phyloP scores from a whole-genome alignment of 164 flowering plant species.

The Cinnamomum micranthum region DNA sequence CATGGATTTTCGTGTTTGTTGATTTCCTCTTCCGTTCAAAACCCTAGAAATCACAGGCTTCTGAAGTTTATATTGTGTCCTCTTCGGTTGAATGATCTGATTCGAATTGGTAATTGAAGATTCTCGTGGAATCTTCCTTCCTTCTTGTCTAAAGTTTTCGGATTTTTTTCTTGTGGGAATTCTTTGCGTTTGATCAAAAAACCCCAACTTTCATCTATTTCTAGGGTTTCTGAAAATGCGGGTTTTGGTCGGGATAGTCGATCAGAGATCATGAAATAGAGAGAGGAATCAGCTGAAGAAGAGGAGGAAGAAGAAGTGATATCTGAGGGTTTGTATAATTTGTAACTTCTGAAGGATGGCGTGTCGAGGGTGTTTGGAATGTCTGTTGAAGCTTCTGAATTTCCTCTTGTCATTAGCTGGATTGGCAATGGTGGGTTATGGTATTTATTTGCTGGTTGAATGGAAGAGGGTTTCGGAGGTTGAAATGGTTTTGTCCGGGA shows the following conservation, averaged over 20 bases:
- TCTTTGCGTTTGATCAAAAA: background rate
- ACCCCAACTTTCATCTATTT: background rate
- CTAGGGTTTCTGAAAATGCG: background rate
- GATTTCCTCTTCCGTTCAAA: background rate
- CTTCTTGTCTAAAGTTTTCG: no score
- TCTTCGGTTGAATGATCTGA: background rate
- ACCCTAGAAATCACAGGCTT: background rate
- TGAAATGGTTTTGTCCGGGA: background rate
- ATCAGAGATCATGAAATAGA: background rate
- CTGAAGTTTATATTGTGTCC: background rate
- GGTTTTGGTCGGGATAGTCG: background rate
- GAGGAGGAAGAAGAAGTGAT: no score
- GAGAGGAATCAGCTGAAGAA: background rate
- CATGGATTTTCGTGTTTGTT: background rate
- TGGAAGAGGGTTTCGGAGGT: constrained; percentile 28
- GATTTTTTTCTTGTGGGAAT: background rate
- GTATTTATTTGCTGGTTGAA: constrained; percentile 77
- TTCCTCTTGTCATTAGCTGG: constrained; percentile 71
- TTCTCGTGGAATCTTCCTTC: background rate
- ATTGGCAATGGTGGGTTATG: constrained; percentile 90
- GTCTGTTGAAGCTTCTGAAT: constrained; percentile 80
- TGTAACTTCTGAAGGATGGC: constrained; percentile 42
- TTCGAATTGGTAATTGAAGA: background rate
- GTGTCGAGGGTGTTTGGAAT: constrained; percentile 78
- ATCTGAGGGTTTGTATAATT: no score